phyloP scores from a whole-genome alignment of 2,329 filamentous ascomycete species.

The Leptographium radiaticola region DNA sequence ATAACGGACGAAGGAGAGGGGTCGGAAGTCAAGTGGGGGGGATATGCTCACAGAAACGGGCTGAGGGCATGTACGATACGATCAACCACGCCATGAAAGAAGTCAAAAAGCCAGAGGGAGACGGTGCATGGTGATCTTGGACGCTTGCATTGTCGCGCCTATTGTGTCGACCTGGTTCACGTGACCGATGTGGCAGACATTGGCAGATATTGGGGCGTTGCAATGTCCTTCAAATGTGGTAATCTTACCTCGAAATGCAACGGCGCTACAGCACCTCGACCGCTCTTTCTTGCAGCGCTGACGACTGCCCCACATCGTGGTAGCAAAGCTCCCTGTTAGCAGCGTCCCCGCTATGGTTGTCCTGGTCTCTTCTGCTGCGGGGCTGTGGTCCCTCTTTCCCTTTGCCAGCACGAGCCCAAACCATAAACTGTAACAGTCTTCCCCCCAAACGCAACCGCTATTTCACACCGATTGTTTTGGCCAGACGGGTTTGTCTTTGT shows the following conservation, averaged over 20 bases:
- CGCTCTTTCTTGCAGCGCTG: background rate
- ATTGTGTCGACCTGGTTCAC: no score
- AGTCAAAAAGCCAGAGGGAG: background rate
- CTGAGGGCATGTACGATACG: background rate
- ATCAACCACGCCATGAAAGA: background rate
- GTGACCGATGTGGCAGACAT: no score
- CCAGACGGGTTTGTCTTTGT: background rate
- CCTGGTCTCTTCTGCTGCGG: background rate
- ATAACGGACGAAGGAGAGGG: background rate
- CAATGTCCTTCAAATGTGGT: background rate
- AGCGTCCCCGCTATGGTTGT: background rate
- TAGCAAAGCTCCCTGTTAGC: background rate
- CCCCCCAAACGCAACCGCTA: background rate
- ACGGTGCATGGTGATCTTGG: background rate
- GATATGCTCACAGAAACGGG: background rate
- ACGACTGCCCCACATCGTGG: background rate
- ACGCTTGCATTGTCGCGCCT: background rate
- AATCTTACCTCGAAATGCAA: background rate
- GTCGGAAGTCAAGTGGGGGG: background rate
- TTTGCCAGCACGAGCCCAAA: background rate
- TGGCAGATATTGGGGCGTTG: no score
- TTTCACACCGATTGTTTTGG: conserved; percentile 3
- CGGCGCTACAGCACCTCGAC: background rate
- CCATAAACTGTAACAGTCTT: background rate
- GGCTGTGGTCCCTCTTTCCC: background rate